Evolutionary conservation across 345 rosid species (phyloP).

Genomic region (Brassica incana): DNA sequence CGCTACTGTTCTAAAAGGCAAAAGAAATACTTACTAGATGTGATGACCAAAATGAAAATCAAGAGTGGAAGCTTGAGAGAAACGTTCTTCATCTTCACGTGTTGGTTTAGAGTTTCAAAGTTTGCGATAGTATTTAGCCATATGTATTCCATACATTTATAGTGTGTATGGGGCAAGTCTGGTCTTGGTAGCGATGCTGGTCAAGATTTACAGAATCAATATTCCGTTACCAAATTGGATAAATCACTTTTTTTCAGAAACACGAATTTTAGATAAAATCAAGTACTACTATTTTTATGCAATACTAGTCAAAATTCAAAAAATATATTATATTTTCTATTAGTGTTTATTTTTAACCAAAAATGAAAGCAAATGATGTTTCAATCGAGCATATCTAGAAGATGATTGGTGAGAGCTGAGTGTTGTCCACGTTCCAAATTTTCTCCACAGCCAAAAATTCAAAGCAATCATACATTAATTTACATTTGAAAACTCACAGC

Average conservation of each 20-base stretch:
- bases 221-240: not conserved
- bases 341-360: not conserved
- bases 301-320: not conserved
- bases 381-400: too few species aligned
- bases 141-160: not conserved
- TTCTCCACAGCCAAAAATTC: too few species aligned
- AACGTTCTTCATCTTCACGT: constrained; percentile 11
- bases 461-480: too few species aligned
- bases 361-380: not conserved
- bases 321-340: not conserved
- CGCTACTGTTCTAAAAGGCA: not conserved
- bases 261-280: not conserved
- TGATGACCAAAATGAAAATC: constrained; percentile 28
- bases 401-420: too few species aligned
- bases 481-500: too few species aligned
- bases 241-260: not conserved
- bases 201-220: not conserved
- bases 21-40: constrained; percentile 19
- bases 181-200: not conserved
- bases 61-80: constrained; percentile 6
- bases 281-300: not conserved
- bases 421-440: too few species aligned
- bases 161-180: not conserved
- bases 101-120: not conserved
- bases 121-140: not conserved